These are phyloP conservation scores for Yarrowia osloensis DNA, from an alignment of 805 yeast species.

Conservation along the genomic window DNA sequence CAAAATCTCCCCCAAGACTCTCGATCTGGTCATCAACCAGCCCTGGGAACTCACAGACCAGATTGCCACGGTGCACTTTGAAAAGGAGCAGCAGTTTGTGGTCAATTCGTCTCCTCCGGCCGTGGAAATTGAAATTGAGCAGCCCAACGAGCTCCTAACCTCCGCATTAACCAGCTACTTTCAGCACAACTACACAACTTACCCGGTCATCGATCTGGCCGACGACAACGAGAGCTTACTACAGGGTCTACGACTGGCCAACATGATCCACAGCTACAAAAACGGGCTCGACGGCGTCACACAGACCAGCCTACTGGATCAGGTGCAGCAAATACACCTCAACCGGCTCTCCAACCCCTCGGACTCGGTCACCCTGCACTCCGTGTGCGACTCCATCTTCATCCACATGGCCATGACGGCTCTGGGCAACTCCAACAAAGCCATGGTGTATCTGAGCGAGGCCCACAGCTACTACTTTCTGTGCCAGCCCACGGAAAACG, in stretches of 20 bases:
- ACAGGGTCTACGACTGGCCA: background rate
- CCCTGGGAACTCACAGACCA: conserved; percentile 13
- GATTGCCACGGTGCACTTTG: background rate
- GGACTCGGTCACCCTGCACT: background rate
- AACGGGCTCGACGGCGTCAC: background rate
- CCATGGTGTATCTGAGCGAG: conserved; percentile 2
- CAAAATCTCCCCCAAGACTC: conserved; percentile 6
- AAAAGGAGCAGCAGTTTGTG: background rate
- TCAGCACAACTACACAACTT: conserved; percentile 4
- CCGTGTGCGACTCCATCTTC: conserved; percentile 11
- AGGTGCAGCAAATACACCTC: conserved; percentile 2
- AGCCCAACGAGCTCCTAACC: background rate
- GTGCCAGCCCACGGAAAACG: background rate
- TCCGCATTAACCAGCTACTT: background rate
- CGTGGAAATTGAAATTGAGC: background rate
- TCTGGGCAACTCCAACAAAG: background rate
- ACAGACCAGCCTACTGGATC: background rate
- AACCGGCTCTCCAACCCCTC: background rate
- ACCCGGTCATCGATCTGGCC: background rate
- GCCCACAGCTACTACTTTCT: conserved; percentile 17
- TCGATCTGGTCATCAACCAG: conserved; percentile 6
- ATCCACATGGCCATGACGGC: conserved; percentile 10
- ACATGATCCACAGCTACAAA: conserved; percentile 1
- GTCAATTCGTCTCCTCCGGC: background rate
- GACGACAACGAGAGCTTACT: background rate